Conservation (phyloP, 139 green algal species). For the Haematococcus lacustris region DNA sequence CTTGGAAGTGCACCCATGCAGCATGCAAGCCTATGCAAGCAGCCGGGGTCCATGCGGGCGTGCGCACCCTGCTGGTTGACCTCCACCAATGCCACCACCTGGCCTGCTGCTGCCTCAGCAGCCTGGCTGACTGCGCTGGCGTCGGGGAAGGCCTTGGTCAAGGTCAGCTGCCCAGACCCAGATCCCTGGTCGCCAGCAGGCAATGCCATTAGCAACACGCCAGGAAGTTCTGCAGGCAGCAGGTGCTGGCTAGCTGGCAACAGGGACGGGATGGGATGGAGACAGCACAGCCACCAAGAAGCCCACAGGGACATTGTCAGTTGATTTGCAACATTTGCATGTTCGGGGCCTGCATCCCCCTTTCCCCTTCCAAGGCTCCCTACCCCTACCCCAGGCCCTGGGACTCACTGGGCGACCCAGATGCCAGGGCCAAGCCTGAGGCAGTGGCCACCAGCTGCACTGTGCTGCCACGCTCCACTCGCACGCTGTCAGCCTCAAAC, state of each 20-base stretch:
- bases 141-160: neutral
- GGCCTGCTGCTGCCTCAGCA: neutral
- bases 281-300: neutral
- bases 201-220: neutral
- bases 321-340: too few species aligned
- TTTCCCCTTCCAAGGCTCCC: too few species aligned
- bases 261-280: neutral
- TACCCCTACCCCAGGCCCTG: too few species aligned
- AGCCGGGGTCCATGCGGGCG: neutral
- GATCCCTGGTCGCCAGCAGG: neutral
- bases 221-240: neutral
- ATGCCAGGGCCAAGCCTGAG: too few species aligned
- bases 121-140: neutral
- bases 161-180: too few species aligned
- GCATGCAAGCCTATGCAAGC: neutral
- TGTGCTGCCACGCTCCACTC: too few species aligned
- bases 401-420: too few species aligned
- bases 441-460: too few species aligned
- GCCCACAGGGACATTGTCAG: too few species aligned
- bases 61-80: neutral
- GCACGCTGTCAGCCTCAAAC: too few species aligned
- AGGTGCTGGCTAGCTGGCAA: neutral
- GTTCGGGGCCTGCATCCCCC: too few species aligned
- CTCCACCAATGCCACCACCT: neutral
- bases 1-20: neutral